phyloP scores from a whole-genome alignment of 2,329 filamentous ascomycete genomes.

The Byssochlamys sp. region DNA sequence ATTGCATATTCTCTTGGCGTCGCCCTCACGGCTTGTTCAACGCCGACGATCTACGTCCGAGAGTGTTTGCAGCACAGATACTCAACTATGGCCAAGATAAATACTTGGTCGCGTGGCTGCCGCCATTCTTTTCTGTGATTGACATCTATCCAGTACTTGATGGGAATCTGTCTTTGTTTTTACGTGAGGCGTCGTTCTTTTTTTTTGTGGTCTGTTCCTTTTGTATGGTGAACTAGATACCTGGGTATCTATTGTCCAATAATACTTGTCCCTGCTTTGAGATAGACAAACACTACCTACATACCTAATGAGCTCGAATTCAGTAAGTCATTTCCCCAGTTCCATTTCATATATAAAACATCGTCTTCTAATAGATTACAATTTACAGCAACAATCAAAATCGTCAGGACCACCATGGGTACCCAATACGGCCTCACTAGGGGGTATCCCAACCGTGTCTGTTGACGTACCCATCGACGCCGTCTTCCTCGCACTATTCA shows the following conservation, averaged over 20 bases:
- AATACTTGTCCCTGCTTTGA: neutral
- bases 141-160: neutral
- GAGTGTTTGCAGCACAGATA: too few species aligned
- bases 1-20: too few species aligned
- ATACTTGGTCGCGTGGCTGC: too few species aligned
- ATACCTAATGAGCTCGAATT: neutral
- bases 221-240: neutral
- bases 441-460: slow-evolving; percentile 43
- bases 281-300: neutral
- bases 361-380: neutral
- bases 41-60: neutral
- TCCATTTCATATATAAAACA: neutral
- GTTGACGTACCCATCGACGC: slow-evolving; percentile 58
- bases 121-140: neutral
- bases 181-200: neutral
- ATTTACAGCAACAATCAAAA: neutral
- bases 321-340: neutral
- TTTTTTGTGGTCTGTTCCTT: neutral
- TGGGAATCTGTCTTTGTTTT: neutral
- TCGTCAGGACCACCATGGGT: slow-evolving; percentile 20
- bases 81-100: too few species aligned
- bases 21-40: neutral
- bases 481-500: slow-evolving; percentile 49
- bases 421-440: slow-evolving; percentile 20
- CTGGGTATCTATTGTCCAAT: neutral